Percentiles rank a stretch among this genome's conserved stretches.
phyloP scores from a whole-genome alignment of 495 filamentous ascomycete species.

The Aspergillus hancockii region DNA sequence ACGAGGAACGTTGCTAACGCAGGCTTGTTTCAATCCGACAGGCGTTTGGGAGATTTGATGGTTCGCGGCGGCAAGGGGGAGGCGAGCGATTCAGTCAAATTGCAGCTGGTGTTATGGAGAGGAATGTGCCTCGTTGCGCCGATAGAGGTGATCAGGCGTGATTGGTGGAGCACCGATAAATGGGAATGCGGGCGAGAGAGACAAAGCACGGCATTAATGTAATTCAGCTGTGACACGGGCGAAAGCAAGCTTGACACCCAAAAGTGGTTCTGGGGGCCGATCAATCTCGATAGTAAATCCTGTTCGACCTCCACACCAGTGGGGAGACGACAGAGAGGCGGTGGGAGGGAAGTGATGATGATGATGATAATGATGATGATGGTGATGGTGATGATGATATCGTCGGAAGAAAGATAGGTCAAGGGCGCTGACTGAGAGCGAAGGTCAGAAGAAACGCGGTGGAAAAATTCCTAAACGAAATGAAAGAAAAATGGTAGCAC shows the following conservation, averaged over 20 bases:
- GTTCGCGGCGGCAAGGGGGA: constrained; percentile 45
- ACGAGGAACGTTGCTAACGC: constrained; percentile 12
- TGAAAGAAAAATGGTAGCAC: constrained; percentile 14
- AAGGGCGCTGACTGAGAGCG: background rate
- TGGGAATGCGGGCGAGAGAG: constrained; percentile 43
- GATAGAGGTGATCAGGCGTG: constrained; percentile 31
- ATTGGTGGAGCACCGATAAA: constrained; percentile 41
- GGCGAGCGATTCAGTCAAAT: constrained; percentile 28
- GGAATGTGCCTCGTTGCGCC: constrained; percentile 45
- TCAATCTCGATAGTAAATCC: constrained; percentile 11
- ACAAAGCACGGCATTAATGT: constrained; percentile 46
- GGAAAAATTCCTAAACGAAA: constrained; percentile 10
- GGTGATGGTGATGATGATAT: constrained; percentile 1
- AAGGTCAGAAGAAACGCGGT: constrained; percentile 15
- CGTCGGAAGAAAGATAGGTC: background rate
- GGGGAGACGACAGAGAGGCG: constrained; percentile 17
- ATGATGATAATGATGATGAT: background rate
- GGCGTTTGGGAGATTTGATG: constrained; percentile 34
- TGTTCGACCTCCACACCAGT: constrained; percentile 15
- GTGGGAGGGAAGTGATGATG: constrained; percentile 3
- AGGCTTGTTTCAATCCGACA: constrained; percentile 24
- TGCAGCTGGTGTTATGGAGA: constrained; percentile 28
- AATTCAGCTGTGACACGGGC: constrained; percentile 47
- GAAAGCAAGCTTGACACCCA: constrained; percentile 43
- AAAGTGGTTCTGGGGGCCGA: constrained; percentile 21